These are phyloP conservation scores for Plenodomus lindquistii DNA, from an alignment of 2,329 filamentous ascomycete species.

Conservation along the genomic window DNA sequence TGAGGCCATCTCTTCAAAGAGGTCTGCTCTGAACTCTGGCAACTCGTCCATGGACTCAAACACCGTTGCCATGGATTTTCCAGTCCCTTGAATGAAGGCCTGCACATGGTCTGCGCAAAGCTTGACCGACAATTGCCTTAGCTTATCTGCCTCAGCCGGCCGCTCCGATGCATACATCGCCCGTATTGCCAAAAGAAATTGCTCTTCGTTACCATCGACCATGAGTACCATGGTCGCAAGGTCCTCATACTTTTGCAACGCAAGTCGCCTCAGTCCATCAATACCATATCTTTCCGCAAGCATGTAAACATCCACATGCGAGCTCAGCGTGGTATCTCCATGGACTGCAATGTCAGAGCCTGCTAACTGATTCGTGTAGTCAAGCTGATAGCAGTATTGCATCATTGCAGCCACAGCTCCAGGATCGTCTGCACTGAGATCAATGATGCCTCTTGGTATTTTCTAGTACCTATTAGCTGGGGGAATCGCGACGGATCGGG, in stretches of 20 bases:
- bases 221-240: constrained; percentile 23
- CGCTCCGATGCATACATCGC: constrained; percentile 31
- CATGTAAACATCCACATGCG: constrained; percentile 35
- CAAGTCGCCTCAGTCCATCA: constrained; percentile 27
- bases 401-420: constrained; percentile 39
- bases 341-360: constrained; percentile 21
- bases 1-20: constrained; percentile 34
- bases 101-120: constrained; percentile 37
- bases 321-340: constrained; percentile 24
- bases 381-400: constrained; percentile 38
- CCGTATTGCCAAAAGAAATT: constrained; percentile 28
- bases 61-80: constrained; percentile 30
- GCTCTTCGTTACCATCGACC: constrained; percentile 28
- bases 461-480: constrained; percentile 21
- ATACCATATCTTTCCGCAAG: constrained; percentile 35
- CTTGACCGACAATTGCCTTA: constrained; percentile 24
- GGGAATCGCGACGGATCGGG: neutral
- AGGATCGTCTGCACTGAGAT: constrained; percentile 36
- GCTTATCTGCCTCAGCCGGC: constrained; percentile 23
- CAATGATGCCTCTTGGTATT: constrained; percentile 28
- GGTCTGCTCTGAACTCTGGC: constrained; percentile 33
- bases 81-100: constrained; percentile 30
- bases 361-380: constrained; percentile 32
- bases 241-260: constrained; percentile 32
- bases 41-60: constrained; percentile 36